These are phyloP conservation scores for Coemansia reversa DNA, from an alignment of 192 early-diverging fungal genomes.

Conservation along the genomic window DNA sequence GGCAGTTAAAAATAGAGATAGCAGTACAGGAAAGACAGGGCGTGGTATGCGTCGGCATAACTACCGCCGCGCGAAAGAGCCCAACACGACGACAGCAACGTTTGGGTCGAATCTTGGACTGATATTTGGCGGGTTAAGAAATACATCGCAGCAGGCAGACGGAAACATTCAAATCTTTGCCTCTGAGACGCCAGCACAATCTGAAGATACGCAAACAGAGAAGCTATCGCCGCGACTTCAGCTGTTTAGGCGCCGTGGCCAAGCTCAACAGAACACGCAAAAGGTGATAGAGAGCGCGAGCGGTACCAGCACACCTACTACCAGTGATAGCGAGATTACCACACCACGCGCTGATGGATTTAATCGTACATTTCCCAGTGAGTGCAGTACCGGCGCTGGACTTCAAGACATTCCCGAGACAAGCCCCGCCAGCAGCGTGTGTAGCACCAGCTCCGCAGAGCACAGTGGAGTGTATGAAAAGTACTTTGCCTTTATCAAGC, in stretches of 20 bases:
- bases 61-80: conserved; percentile 17
- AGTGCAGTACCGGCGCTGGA: too few relatives aligned
- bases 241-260: conserved; percentile 37
- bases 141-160: neutral
- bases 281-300: neutral
- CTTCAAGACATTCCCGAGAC: neutral
- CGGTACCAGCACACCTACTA: neutral
- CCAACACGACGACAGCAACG: conserved; percentile 14
- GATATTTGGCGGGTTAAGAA: conserved; percentile 32
- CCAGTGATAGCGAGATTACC: neutral
- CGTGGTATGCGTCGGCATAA: conserved; percentile 22
- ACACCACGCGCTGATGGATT: neutral
- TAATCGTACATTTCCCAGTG: neutral
- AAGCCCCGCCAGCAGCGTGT: conserved; percentile 3
- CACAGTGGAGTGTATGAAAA: conserved; percentile 14
- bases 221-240: conserved; percentile 30
- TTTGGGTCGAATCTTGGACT: conserved; percentile 40
- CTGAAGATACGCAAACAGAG: neutral
- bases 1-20: neutral
- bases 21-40: neutral
- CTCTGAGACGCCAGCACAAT: neutral
- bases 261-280: neutral
- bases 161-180: neutral
- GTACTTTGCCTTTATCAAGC: conserved; percentile 21
- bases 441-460: neutral